Base-by-base conservation (phyloP, 2,329 filamentous ascomycete species). In the Fusarium virguliforme region DNA sequence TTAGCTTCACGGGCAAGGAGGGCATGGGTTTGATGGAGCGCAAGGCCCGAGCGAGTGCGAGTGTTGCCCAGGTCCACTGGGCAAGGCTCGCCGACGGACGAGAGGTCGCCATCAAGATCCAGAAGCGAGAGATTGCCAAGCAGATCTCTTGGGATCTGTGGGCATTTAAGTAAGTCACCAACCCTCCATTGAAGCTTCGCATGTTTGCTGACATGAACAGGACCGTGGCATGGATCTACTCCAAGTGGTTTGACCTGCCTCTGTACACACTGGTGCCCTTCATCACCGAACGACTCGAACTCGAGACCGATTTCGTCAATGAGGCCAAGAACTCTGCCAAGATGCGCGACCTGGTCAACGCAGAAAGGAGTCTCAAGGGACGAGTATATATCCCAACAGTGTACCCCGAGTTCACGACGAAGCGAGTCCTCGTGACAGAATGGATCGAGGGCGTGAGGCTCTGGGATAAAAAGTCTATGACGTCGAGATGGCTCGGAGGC, bases 11-110 rank as follows among this genome's bases (percentile, higher is more conserved):
- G 0, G 89, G 91, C 3, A 89, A 90, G 84, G 83, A 93, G 83
- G 81, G 93, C 84, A 79, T 89, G 85, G 85, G 92, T 75, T 60
- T 90, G 70, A 88, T 90, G 85, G 88, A 90, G 80, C 82, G 85
- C 41, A 85, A 82, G 62, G 89, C 89, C 8, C 79, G 91, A 66
- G 92, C 92, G 1, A 95, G 92, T 77, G 96, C 96, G 3, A 97
- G 94, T 79, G 95, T 99, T 8, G 96, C 96, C 1, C 96, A 98
- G 82, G 96, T 99, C 2, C 96, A 98, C 79, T 98, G 95, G 94
- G 96, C 96, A 8, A 86, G 91, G 66, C 81, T 98, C 62, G 83
- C 89, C 4, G 95, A 98, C 82, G 96, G 96, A 0, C 87, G 94
- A 53, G 95, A 98, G 84, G 93, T 98, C 24, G 96, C 96, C 2